These are phyloP conservation scores for Globisporangium acanthophoron DNA, from an alignment of 352 stramenopile genomes.

Conservation along the genomic window DNA sequence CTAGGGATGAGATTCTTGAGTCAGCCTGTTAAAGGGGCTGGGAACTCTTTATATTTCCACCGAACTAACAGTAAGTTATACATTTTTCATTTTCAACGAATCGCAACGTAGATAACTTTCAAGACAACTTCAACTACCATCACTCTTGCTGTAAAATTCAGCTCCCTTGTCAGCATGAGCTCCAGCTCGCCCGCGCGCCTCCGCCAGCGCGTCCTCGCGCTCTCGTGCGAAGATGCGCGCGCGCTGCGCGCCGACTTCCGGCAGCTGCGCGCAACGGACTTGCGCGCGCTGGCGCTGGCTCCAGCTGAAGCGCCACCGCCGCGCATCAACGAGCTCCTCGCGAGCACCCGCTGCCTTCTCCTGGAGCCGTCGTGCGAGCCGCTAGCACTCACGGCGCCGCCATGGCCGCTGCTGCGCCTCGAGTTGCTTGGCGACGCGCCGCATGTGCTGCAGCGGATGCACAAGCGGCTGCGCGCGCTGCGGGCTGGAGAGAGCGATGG, in stretches of 20 bases:
- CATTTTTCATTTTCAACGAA: no score
- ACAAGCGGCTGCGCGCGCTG: conserved; percentile 33
- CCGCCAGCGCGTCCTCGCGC: not conserved
- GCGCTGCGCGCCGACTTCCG: conserved; percentile 20
- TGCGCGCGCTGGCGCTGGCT: conserved; percentile 36
- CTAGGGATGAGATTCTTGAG: conserved; percentile 10
- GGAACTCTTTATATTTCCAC: no score
- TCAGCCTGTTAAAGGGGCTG: no score
- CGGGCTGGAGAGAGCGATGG: conserved; percentile 1
- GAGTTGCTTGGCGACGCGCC: conserved; percentile 31
- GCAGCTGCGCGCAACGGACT: conserved; percentile 31
- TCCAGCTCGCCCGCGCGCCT: conserved; percentile 2
- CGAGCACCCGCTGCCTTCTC: conserved; percentile 32
- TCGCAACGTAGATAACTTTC: no score
- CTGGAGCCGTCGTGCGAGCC: conserved; percentile 23
- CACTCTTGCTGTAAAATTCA: no score
- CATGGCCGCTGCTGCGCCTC: conserved; percentile 51
- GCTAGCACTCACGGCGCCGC: conserved; percentile 18
- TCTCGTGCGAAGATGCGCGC: conserved; percentile 1
- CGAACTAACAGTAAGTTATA: no score
- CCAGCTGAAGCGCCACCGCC: conserved; percentile 29
- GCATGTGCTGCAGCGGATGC: conserved; percentile 30
- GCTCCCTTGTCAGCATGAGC: not conserved
- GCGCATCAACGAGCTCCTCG: conserved; percentile 27
- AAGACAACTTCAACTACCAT: no score